A percentile compares a stretch with the other conserved stretches of the same genome.
These are phyloP conservation scores for Zygosaccharomyces kombuchaensis DNA, from an alignment of 805 yeast genomes.

Conservation along the genomic window DNA sequence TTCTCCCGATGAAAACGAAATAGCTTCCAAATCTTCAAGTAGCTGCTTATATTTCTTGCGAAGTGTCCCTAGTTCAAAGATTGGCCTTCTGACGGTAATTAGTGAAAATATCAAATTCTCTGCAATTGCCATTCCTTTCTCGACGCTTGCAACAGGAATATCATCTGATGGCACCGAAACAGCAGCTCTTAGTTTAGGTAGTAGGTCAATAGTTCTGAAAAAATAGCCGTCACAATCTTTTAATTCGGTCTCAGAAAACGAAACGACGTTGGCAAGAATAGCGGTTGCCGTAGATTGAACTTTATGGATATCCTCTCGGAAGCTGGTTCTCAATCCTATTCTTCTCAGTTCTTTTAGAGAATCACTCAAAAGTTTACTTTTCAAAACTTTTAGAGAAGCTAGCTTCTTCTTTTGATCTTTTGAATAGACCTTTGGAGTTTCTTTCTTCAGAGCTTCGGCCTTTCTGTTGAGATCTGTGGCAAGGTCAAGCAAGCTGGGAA, in stretches of 20 bases:
- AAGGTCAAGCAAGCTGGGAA: slow-evolving; percentile 50
- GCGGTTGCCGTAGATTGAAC: slow-evolving; percentile 59
- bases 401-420: slow-evolving; percentile 71
- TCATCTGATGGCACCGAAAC: slow-evolving; percentile 62
- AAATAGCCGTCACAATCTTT: slow-evolving; percentile 51
- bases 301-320: slow-evolving; percentile 61
- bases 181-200: slow-evolving; percentile 73
- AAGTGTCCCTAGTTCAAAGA: slow-evolving; percentile 32
- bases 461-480: slow-evolving; percentile 52
- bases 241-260: slow-evolving; percentile 40
- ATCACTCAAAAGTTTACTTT: slow-evolving; percentile 71
- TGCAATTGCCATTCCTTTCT: slow-evolving; percentile 67
- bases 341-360: slow-evolving; percentile 67
- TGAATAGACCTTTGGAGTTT: slow-evolving; percentile 67
- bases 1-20: slow-evolving; percentile 19
- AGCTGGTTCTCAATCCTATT: slow-evolving; percentile 68
- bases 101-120: slow-evolving; percentile 66
- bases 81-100: slow-evolving; percentile 48
- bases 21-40: slow-evolving; percentile 22
- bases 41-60: slow-evolving; percentile 19
- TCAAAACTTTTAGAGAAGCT: slow-evolving; percentile 74
- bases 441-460: slow-evolving; percentile 60
- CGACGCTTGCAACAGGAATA: slow-evolving; percentile 65
- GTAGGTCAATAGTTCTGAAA: slow-evolving; percentile 67
- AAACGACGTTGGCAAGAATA: slow-evolving; percentile 51